Evolutionary conservation across 805 yeast genomes (phyloP).

Genomic region (Schizosaccharomyces osmophilus): DNA sequence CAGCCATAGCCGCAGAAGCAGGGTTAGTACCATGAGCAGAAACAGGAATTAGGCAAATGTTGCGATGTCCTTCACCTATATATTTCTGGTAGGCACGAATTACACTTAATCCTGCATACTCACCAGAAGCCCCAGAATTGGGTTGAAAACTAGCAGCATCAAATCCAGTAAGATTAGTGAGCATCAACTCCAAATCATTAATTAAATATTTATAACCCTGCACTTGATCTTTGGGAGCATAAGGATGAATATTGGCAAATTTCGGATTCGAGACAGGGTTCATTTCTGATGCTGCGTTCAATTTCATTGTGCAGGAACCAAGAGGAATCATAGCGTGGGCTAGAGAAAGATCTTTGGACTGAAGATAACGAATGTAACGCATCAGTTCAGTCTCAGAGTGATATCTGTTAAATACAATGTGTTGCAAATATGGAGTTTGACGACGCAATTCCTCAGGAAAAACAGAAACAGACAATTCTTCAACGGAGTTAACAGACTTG

Average conservation of each 20-base stretch:
- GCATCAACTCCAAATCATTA: slow-evolving; percentile 52
- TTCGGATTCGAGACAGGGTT: slow-evolving; percentile 86
- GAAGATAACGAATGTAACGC: slow-evolving; percentile 66
- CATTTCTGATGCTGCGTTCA: slow-evolving; percentile 90
- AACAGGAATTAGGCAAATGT: slow-evolving; percentile 82
- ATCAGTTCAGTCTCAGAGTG: slow-evolving; percentile 91
- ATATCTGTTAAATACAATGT: slow-evolving; percentile 61
- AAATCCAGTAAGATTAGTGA: slow-evolving; percentile 82
- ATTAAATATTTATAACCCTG: slow-evolving; percentile 59
- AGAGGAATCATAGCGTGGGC: slow-evolving; percentile 94
- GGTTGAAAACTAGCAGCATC: slow-evolving; percentile 82
- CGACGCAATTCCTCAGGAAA: slow-evolving; percentile 18
- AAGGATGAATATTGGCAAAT: slow-evolving; percentile 71
- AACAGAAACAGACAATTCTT: neutral
- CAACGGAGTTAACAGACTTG: neutral
- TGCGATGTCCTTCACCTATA: slow-evolving; percentile 46
- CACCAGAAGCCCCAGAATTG: slow-evolving; percentile 97
- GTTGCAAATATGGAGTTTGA: slow-evolving; percentile 21
- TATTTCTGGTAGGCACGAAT: slow-evolving; percentile 45
- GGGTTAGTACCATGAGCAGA: slow-evolving; percentile 98
- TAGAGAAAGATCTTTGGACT: slow-evolving; percentile 68
- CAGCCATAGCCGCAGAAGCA: slow-evolving; percentile 95
- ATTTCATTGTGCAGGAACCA: slow-evolving; percentile 95
- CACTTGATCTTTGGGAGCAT: slow-evolving; percentile 77
- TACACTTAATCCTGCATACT: slow-evolving; percentile 76